These are phyloP conservation scores for Saccharomyces cerevisiae DNA, from an alignment of 805 yeast species.

Conservation along the genomic window DNA sequence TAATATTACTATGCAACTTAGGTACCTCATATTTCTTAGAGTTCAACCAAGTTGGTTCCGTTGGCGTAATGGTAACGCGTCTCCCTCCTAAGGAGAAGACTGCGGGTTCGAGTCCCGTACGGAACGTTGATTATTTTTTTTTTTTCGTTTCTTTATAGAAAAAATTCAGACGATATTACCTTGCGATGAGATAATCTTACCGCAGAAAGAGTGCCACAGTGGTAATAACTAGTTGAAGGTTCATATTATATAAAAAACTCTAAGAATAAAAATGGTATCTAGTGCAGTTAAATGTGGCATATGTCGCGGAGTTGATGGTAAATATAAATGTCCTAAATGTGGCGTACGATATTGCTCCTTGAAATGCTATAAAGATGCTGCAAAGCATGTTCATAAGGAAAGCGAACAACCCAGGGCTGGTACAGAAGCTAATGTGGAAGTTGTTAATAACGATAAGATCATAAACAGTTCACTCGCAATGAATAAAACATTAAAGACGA, in stretches of 20 bases:
- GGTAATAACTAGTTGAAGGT: background rate
- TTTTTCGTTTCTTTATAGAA: background rate
- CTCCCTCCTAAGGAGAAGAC: conserved; percentile 64
- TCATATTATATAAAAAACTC: background rate
- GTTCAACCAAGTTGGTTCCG: conserved; percentile 24
- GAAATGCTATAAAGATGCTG: conserved; percentile 40
- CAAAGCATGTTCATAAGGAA: conserved; percentile 28
- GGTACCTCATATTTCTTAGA: too few species aligned
- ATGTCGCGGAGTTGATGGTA: conserved; percentile 29
- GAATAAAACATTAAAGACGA: conserved; percentile 1
- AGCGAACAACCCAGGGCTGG: conserved; percentile 21
- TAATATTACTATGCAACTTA: too few species aligned
- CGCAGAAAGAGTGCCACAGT: background rate
- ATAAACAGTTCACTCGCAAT: background rate
- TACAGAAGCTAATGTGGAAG: background rate
- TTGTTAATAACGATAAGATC: background rate
- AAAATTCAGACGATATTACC: conserved; percentile 1
- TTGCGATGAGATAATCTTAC: conserved; percentile 2
- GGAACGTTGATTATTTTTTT: conserved; percentile 31
- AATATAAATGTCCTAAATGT: conserved; percentile 45
- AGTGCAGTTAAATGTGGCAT: conserved; percentile 25
- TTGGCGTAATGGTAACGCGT: conserved; percentile 62
- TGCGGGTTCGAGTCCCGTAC: conserved; percentile 64
- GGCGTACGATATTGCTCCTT: conserved; percentile 45
- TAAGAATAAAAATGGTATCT: background rate